Percentiles rank a stretch among this genome's conserved stretches.
phyloP scores from a whole-genome alignment of 2,329 filamentous ascomycete genomes.

The Neurospora sp. region DNA sequence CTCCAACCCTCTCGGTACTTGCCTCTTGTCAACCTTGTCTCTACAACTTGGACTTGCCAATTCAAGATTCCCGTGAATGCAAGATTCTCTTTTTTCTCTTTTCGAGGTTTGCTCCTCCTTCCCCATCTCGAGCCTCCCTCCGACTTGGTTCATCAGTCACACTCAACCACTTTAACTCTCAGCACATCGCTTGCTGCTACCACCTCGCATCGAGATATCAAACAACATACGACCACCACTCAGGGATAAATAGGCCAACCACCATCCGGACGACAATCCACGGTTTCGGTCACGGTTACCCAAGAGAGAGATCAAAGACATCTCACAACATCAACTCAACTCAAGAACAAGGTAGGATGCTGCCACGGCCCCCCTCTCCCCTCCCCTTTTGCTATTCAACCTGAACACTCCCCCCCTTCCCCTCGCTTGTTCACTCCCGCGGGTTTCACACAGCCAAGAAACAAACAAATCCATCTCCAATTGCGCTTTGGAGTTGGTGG shows the following conservation, averaged over 20 bases:
- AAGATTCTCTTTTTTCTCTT: background rate
- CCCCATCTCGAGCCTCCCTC: background rate
- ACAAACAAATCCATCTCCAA: background rate
- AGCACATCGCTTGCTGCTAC: background rate
- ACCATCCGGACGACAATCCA: background rate
- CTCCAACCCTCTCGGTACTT: background rate
- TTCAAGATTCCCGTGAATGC: background rate
- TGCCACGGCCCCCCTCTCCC: background rate
- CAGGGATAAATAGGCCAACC: background rate
- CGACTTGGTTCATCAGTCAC: background rate
- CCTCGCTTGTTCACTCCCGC: background rate
- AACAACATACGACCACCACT: background rate
- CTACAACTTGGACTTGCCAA: background rate
- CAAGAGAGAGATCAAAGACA: background rate
- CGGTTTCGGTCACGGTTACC: background rate
- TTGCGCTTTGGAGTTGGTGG: background rate
- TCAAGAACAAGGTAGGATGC: background rate
- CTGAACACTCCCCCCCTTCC: background rate
- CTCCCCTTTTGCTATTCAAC: background rate
- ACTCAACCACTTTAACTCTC: background rate
- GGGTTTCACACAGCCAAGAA: background rate
- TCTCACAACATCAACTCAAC: background rate
- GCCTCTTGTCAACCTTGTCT: background rate
- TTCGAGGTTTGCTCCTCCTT: background rate
- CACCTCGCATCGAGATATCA: background rate